Evolutionary conservation across 2,329 filamentous ascomycete genomes (phyloP).

Genomic region (Epichloe hybrida): DNA sequence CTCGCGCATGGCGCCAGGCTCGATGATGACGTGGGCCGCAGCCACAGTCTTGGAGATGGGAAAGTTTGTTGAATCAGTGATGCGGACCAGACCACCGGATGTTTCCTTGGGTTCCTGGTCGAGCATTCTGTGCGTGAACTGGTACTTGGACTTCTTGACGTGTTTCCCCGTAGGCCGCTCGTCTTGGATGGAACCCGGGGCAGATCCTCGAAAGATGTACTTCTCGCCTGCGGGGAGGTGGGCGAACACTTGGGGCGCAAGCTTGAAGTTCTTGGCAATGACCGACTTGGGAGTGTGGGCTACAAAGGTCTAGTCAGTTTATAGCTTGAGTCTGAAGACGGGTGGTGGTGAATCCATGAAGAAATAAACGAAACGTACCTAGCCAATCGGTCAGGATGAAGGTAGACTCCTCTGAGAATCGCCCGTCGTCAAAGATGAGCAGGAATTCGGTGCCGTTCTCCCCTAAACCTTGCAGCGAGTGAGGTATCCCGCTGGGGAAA

Average conservation of each 20-base stretch:
- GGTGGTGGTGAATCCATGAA: too few relatives aligned
- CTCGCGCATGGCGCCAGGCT: conserved; percentile 59
- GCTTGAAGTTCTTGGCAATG: conserved; percentile 61
- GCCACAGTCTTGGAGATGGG: conserved; percentile 60
- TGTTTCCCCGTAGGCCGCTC: conserved; percentile 48
- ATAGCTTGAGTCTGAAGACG: neutral
- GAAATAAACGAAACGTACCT: conserved; percentile 27
- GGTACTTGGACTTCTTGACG: conserved; percentile 52
- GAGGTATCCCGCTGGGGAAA: conserved; percentile 64
- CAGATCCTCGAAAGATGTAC: conserved; percentile 63
- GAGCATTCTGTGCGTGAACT: conserved; percentile 61
- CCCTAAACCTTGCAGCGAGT: conserved; percentile 60
- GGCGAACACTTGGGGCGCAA: conserved; percentile 56
- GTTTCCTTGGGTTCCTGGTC: conserved; percentile 53
- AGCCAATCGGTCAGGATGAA: conserved; percentile 65
- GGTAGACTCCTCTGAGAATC: conserved; percentile 49
- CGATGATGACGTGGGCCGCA: conserved; percentile 56
- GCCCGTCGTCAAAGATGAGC: conserved; percentile 34
- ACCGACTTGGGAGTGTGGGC: conserved; percentile 60
- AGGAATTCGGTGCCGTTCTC: conserved; percentile 43
- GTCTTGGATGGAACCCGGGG: conserved; percentile 49
- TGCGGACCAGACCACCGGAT: conserved; percentile 57
- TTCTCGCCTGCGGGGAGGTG: conserved; percentile 54
- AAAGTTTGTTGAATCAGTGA: conserved; percentile 66
- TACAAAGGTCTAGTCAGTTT: conserved; percentile 11